phyloP scores from a whole-genome alignment of 495 filamentous ascomycete species.

The Talaromyces adpressus region DNA sequence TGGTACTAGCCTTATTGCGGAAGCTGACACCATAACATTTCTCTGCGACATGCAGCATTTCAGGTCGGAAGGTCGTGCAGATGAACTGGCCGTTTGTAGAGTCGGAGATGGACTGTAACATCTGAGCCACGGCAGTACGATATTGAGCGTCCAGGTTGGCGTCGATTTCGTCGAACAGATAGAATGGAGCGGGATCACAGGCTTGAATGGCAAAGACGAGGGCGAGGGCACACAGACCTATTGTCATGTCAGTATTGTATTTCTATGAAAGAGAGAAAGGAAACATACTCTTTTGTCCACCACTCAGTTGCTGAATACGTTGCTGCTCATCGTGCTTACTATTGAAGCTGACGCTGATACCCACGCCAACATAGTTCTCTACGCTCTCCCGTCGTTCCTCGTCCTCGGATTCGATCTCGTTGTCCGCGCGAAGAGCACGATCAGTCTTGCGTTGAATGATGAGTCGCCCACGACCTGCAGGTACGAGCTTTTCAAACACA shows the following conservation, averaged over 20 bases:
- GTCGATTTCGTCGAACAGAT: slow-evolving; percentile 99
- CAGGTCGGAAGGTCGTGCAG: slow-evolving; percentile 94
- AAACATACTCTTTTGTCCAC: slow-evolving; percentile 88
- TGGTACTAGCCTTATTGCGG: slow-evolving; percentile 83
- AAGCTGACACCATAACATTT: slow-evolving; percentile 98
- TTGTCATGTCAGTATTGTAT: background rate
- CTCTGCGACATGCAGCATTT: slow-evolving; percentile 91
- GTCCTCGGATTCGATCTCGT: slow-evolving; percentile 61
- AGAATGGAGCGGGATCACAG: slow-evolving; percentile 95
- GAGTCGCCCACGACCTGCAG: slow-evolving; percentile 82
- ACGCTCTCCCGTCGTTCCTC: slow-evolving; percentile 57
- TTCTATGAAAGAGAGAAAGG: background rate
- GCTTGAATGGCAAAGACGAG: slow-evolving; percentile 98
- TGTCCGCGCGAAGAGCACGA: slow-evolving; percentile 49
- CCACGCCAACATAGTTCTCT: slow-evolving; percentile 95
- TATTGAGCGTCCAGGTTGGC: slow-evolving; percentile 98
- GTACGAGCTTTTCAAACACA: slow-evolving; percentile 92
- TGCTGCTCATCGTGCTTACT: slow-evolving; percentile 98
- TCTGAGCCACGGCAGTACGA: slow-evolving; percentile 83
- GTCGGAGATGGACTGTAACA: slow-evolving; percentile 71
- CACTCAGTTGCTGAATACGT: slow-evolving; percentile 91
- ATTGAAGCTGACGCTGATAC: slow-evolving; percentile 98
- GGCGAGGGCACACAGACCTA: slow-evolving; percentile 88
- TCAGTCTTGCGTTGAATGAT: slow-evolving; percentile 92
- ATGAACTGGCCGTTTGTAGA: slow-evolving; percentile 61